Percentiles rank a stretch among this genome's conserved stretches.
phyloP scores from a whole-genome alignment of 177 flowering plant species.

The Vitis hybrid region DNA sequence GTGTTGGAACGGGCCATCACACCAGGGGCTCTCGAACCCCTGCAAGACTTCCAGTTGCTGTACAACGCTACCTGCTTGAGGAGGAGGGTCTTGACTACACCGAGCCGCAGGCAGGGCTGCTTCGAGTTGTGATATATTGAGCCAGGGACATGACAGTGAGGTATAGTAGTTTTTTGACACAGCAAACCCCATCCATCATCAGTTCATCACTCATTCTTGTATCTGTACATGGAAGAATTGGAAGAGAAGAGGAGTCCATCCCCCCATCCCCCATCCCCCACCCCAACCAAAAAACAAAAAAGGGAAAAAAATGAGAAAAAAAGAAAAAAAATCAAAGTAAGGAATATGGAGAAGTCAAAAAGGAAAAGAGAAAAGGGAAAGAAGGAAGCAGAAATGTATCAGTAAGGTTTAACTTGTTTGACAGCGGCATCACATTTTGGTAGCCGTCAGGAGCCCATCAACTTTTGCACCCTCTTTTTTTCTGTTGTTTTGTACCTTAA shows the following conservation, averaged over 20 bases:
- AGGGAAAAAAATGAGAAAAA: conserved; percentile 1
- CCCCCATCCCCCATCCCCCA: too few relatives aligned
- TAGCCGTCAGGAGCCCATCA: conserved; percentile 12
- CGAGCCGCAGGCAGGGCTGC: conserved; percentile 95
- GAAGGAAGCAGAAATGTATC: conserved; percentile 16
- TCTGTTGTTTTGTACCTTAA: conserved; percentile 27
- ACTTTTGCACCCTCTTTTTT: neutral
- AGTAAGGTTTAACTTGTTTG: conserved; percentile 21
- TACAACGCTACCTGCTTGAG: conserved; percentile 83
- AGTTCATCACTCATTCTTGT: conserved; percentile 29
- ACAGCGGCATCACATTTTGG: conserved; percentile 23
- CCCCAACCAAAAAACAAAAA: neutral
- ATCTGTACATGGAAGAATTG: conserved; percentile 31
- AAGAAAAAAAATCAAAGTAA: conserved; percentile 1
- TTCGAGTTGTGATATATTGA: conserved; percentile 84
- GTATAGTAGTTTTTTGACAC: conserved; percentile 36
- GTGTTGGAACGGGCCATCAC: conserved; percentile 97
- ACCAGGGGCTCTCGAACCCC: conserved; percentile 91
- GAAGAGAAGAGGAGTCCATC: conserved; percentile 5
- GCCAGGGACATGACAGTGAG: conserved; percentile 16
- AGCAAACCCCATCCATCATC: neutral
- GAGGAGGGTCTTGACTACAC: conserved; percentile 86
- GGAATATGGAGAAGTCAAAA: neutral
- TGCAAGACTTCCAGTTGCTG: conserved; percentile 83
- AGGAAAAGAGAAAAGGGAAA: conserved; percentile 2